Base-by-base conservation (phyloP, 2,329 filamentous ascomycete genomes). In the Geoglossum cookeanum region DNA sequence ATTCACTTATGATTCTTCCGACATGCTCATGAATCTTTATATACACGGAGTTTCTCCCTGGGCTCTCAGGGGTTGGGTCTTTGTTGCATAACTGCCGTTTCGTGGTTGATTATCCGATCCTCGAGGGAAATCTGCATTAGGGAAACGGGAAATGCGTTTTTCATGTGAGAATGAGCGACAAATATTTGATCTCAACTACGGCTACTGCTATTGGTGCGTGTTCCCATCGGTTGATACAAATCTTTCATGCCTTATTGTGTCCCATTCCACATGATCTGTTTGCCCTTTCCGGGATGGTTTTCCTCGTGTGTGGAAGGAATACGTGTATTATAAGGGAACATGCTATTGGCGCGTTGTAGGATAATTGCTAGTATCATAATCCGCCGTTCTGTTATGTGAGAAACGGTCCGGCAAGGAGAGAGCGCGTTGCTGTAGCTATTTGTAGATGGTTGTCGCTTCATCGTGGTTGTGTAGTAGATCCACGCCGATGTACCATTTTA, bases 21-120 rank as follows among this genome's bases (percentile, higher is more conserved):
- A 33, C 33, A 53, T 53, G 49, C 49, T 53, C 49, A 53, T 53
- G 49, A 53, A 37, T 53, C 30, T 53, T 35, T 53, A 53, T 35
- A 53, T 37, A 53, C 49, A 52, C 27, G 49, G 49, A 53, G 49
- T 53, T 53, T n/a, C 17, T 35, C 33, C 49, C 49, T n/a, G 17
- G 49, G 49, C 49, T 53, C 49, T 17, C 17, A 35, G 32, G 48
- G 33, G 30, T 53, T 53, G 49, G 49, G 49, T 53, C 42, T 51
- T 52, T 52, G 32, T 52, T 53, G 49, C 49, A 53, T 53, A 53
- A 53, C 27, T 53, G 49, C 49, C 49, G 49, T n/a, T 53, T 33
- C 30, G 30, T 17, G 30, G 30, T 53, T 53, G 32, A 53, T 53
- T 32, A 53, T 35, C 33, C 49, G 33, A 5, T 53, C 22, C 33